Evolutionary conservation across 139 green algal species (phyloP).

Genomic region (Ettlia oleoabundans): DNA sequence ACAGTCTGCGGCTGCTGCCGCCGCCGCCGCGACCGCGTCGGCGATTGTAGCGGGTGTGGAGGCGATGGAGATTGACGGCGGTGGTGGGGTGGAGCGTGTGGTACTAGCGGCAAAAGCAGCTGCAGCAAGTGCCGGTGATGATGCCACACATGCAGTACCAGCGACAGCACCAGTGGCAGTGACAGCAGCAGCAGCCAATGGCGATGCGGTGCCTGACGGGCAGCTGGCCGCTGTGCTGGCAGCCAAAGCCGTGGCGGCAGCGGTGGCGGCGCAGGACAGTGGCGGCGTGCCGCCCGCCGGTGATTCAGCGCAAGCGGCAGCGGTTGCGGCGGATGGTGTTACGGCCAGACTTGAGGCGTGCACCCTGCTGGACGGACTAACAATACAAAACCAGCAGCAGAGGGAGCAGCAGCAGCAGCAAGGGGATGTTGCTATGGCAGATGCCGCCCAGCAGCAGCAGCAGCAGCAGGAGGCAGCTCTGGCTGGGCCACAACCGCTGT

Average conservation of each 20-base stretch:
- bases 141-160: not conserved
- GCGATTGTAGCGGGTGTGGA: not conserved
- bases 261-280: not conserved
- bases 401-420: no score
- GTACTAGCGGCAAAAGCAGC: not conserved
- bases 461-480: slow-evolving; percentile 2
- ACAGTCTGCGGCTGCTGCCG: not conserved
- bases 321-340: no score
- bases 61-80: no score
- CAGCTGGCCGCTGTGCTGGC: not conserved
- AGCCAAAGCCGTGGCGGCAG: not conserved
- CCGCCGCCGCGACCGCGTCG: not conserved
- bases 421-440: no score
- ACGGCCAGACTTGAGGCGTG: no score
- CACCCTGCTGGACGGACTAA: no score
- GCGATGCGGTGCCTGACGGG: not conserved
- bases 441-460: slow-evolving; percentile 7
- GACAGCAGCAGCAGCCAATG: not conserved
- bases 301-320: no score
- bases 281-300: no score
- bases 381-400: no score
- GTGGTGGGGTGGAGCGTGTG: not conserved
- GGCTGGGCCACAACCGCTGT: slow-evolving; percentile 3
- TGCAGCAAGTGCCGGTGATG: not conserved
- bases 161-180: not conserved